Evolutionary conservation across 2,329 filamentous ascomycete species (phyloP), one percentile per base, ranked within the genome.

Genomic region (Sporothrix globosa): DNA sequence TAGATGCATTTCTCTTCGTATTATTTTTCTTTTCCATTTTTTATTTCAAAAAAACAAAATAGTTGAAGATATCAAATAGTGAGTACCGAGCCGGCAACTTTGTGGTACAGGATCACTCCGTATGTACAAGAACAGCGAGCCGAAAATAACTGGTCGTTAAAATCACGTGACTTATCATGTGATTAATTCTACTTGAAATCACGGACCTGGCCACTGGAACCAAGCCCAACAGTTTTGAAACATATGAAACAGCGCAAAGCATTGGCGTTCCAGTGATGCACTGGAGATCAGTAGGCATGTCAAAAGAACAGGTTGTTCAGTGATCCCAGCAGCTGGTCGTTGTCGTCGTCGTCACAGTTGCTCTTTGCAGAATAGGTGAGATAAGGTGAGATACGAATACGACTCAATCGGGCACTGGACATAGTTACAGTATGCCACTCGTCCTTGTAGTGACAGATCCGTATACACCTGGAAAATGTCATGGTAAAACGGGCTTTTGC

Each of bases 211-310:
- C 21, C 44, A 24, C 61, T 65, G 61, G 61, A 65, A 50, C 34
- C 61, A 34, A 65, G 61, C 44, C 61, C 44, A 44, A 65, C 61
- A 34, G 61, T 34, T 65, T 48, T 65, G 61, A 50, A 65, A 61
- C 58, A 44, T n/a, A 19, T 27, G 53, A 56, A 56, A 60, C 56
- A 41, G 58, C n/a, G 58, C n/a, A 34, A 34, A 34, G 58, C n/a
- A n/a, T 48, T 65, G 60, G 41, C 24, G 60, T 65, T 30, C 41
- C 60, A 34, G 21, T 46, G 60, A n/a, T n/a, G 21, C 41, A 19
- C 41, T 30, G 41, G 60, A 41, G 58, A 63, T 65, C 60, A 65
- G 60, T 24, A 63, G 58, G n/a, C 58, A 65, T 41, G 6, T 17
- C 21, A 19, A 65, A 48, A 65, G 41, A 65, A 65, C 60, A 48